Evolutionary conservation across 2,329 filamentous ascomycete genomes (phyloP).

Genomic region (Colletotrichum agaves): DNA sequence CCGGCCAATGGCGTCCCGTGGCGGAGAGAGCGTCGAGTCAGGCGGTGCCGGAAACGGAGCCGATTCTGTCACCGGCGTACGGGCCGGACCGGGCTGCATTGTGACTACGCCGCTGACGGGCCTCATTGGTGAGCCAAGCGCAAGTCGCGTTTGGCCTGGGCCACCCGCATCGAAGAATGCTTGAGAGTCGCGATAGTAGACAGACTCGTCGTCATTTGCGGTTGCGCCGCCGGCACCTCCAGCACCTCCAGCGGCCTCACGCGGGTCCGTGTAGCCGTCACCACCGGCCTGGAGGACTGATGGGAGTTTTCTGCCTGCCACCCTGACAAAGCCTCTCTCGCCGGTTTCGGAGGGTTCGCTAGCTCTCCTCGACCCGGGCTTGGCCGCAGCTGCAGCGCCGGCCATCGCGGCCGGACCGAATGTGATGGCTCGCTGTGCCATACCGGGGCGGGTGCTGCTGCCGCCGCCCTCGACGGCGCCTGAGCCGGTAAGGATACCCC

Average conservation of each 20-base stretch:
- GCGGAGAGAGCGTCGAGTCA: conserved; percentile 34
- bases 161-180: conserved; percentile 52
- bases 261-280: conserved; percentile 69
- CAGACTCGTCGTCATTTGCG: conserved; percentile 54
- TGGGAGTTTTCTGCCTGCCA: conserved; percentile 72
- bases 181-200: conserved; percentile 65
- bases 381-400: conserved; percentile 35
- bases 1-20: conserved; percentile 51
- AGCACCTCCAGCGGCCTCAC: conserved; percentile 44
- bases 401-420: conserved; percentile 42
- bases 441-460: conserved; percentile 42
- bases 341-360: conserved; percentile 49
- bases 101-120: conserved; percentile 70
- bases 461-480: conserved; percentile 39
- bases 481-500: conserved; percentile 45
- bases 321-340: conserved; percentile 71
- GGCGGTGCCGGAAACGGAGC: conserved; percentile 57
- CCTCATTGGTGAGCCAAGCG: conserved; percentile 68
- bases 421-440: conserved; percentile 58
- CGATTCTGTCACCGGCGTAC: conserved; percentile 68
- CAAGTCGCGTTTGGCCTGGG: conserved; percentile 50
- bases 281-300: conserved; percentile 71
- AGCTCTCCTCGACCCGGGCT: conserved; percentile 49
- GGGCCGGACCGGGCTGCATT: conserved; percentile 72
- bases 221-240: conserved; percentile 14